A percentile compares a stretch with the other conserved stretches of the same genome.
These are phyloP conservation scores for Ormosia semicastrata DNA, from an alignment of 306 rosid genomes.

Conservation along the genomic window DNA sequence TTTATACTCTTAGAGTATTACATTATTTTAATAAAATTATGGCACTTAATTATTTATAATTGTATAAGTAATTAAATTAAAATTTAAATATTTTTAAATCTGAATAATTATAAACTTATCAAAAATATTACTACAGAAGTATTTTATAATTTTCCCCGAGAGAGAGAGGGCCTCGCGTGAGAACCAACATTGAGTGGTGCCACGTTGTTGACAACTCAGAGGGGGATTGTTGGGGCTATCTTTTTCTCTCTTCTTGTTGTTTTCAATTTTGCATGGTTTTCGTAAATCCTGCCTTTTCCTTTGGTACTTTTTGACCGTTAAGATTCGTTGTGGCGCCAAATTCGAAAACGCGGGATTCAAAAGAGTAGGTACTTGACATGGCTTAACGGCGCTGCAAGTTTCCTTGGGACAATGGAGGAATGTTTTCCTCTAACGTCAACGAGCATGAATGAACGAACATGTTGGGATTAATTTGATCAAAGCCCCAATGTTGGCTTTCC, in stretches of 20 bases:
- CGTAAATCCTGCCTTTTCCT: conserved; percentile 27
- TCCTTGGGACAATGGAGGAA: conserved; percentile 37
- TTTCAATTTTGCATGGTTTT: background rate
- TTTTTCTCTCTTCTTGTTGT: background rate
- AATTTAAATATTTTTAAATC: too few species aligned
- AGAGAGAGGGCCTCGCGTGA: background rate
- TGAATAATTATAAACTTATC: too few species aligned
- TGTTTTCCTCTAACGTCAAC: conserved; percentile 27
- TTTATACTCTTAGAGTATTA: too few species aligned
- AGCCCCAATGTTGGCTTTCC: background rate
- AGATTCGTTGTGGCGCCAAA: conserved; percentile 38
- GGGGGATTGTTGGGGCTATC: background rate
- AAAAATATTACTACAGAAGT: too few species aligned
- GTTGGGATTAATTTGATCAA: background rate
- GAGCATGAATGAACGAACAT: conserved; percentile 23
- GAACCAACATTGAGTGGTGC: background rate
- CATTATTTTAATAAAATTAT: too few species aligned
- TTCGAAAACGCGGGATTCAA: conserved; percentile 31
- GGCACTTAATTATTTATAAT: too few species aligned
- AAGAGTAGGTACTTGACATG: background rate
- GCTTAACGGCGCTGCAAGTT: conserved; percentile 9
- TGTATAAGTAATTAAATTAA: too few species aligned
- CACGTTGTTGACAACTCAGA: conserved; percentile 44
- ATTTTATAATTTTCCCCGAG: background rate
- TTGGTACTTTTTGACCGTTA: conserved; percentile 54